Evolutionary conservation across 1,284 basidiomycete species (phyloP).

Genomic region (Ceratorhiza oryzae-sativae): DNA sequence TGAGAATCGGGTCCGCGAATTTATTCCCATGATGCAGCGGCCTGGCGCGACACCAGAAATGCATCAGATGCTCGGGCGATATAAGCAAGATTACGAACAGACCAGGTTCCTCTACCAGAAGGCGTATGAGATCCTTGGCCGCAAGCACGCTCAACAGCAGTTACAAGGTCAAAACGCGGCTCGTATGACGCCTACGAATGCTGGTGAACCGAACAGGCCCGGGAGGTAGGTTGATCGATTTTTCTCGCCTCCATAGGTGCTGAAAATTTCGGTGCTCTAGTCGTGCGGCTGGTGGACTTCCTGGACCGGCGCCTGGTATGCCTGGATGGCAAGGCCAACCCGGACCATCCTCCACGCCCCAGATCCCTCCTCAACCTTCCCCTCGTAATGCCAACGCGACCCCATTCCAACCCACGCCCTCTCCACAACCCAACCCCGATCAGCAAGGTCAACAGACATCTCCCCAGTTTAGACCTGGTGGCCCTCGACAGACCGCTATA

Average conservation of each 20-base stretch:
- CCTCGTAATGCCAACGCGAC: constrained; percentile 2
- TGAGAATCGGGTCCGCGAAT: constrained; percentile 1
- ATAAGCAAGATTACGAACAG: constrained; percentile 23
- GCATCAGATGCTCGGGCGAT: background rate
- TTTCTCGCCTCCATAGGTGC: background rate
- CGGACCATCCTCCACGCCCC: constrained; percentile 9
- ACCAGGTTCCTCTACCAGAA: constrained; percentile 11
- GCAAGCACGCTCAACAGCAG: constrained; percentile 16
- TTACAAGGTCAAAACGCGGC: background rate
- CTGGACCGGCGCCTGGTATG: constrained; percentile 17
- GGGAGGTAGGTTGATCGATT: constrained; percentile 2
- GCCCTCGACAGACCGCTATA: constrained; percentile 11
- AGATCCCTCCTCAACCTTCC: constrained; percentile 16
- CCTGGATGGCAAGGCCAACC: constrained; percentile 29
- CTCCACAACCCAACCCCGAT: constrained; percentile 28
- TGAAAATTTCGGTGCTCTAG: constrained; percentile 5
- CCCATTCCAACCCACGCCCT: constrained; percentile 29
- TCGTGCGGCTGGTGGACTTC: constrained; percentile 15
- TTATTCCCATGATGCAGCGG: background rate
- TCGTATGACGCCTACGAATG: constrained; percentile 23
- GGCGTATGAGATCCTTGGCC: constrained; percentile 19
- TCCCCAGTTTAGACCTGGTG: background rate
- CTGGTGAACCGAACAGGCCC: constrained; percentile 11
- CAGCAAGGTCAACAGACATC: constrained; percentile 7
- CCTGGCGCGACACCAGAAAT: constrained; percentile 14